Base-by-base conservation (phyloP, 1,284 basidiomycete species). In the Macrocybe sp. region DNA sequence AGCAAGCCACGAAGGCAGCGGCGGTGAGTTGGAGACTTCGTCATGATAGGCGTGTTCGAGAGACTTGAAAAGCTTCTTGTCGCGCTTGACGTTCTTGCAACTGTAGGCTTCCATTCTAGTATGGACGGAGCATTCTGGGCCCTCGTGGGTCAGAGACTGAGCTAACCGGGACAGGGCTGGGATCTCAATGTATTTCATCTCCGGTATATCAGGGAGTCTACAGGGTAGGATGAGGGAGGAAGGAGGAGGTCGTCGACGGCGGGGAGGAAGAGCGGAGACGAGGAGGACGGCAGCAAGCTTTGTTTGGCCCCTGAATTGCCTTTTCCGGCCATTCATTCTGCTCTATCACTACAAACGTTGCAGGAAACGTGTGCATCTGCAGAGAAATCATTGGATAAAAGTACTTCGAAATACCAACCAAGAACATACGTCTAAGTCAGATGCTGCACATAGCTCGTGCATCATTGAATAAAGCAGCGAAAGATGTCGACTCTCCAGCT, bases 91-190 rank as follows among this genome's bases (percentile, higher is more conserved):
- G 61, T 94, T 89, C 78, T 99, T 99, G 81, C 93, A 96, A 58
- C 90, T 93, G 74, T 98, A 99, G 0, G 93, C 94, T 68, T 99
- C 96, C 65, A 99, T 85, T 56, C 94, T 84, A 35, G 92, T 95
- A 65, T 92, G 85, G 12, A 97, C 91, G 29, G 85, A 82, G 66
- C 92, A 92, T 69, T 97, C 94, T 43, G 90, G 84, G 4, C 91
- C 87, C 53, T 91, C 84, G 65, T 89, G 84, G 7, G 82, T 89
- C 41, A 96, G 83, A n/a, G 88, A 82, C 57, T 85, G 80, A 0
- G 91, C 87, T 49, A 96, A 81, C 48, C 80, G 79, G 22, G 85
- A 81, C 29, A 95, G 78, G 49, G 87, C 80, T 33, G 92, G 89
- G 47, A 81, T 81, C 64, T 95, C 91, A 61, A 96, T 89, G 70